Base-by-base conservation (phyloP, 78 protist genomes). In the Cyanophora paradoxa region DNA sequence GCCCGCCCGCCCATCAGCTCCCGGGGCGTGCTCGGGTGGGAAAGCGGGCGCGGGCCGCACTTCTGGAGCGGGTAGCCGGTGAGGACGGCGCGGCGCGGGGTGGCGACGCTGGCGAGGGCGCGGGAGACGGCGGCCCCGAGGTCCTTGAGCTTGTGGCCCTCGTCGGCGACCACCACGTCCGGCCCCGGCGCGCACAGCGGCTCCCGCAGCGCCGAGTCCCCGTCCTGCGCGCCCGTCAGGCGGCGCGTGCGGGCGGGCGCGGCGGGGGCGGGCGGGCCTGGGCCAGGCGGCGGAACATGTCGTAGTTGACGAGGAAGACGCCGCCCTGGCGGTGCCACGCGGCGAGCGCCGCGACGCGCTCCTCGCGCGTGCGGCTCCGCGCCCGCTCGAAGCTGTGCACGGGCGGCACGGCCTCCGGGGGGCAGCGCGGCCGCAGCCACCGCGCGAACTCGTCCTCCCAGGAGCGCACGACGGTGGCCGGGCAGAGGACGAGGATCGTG, bases 121-220 rank as follows among this genome's bases (percentile, higher is more conserved):
- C 17, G 54, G n/a, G n/a, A 13, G 3, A 22, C 20, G n/a, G 11
- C 54, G n/a, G 22, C 1, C 54, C n/a, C 54, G 3, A 22, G n/a
- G 20, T 46, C 20, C 44, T 68, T 68, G 57, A 68, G 2, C 28
- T 16, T 33, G 54, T 68, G 73, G 17, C 56, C 73, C 50, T 68
- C 73, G 37, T 68, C 73, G 56, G 44, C 26, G 57, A 68, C 16
- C 28, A 68, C 24, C 33, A 68, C 14, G 19, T 50, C 57, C 34
- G 73, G 63, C 22, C 70, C 44, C 13, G 59, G 76, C 22, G 14
- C 19, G 54, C 31, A 7, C 58, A 39, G 36, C 40, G 20, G 28
- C 16, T 41, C 4, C 16, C 1, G 46, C 28, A 52, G 39, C 28
- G n/a, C 48, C 14, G 70, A 65, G 48, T 17, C 19, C 13, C 70